Base-by-base conservation (phyloP, 768 basidiomycete genomes). In the Tricholoma terreum region DNA sequence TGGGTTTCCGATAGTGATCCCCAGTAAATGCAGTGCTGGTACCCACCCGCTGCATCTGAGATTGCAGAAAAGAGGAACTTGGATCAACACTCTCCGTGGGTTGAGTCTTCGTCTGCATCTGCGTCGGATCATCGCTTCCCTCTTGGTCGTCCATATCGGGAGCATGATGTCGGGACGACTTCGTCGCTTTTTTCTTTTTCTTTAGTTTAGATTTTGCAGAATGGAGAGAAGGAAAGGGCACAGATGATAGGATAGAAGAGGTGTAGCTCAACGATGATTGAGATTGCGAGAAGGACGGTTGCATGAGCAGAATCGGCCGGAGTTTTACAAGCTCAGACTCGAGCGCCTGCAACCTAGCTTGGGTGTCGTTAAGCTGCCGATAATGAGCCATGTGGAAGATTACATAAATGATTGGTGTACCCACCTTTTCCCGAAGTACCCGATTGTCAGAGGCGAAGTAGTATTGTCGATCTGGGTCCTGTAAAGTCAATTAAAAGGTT, bases 261-360 rank as follows among this genome's bases (percentile, higher is more conserved):
- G 64, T 61, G 61, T 53, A 66, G 33, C 55, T 55, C 50, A 38
- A 56, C 52, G 57, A 60, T 42, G 51, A 61, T 57, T 68, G 57
- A 10, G 61, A 35, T 43, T 43, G 49, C 42, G 60, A 52, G 38
- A 73, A 62, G 19, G 71, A 74, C 17, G 86, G 82, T 49, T 86
- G 83, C 79, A 89, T 83, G 12, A 89, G 72, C 45, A 92, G 76
- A 34, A 90, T 69, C 0, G 90, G 90, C 48, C 84, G 83, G 31
- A 92, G 77, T 59, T 83, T 82, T 2, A 74, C 69, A 7, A 91
- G 74, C 65, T 92, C 89, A 10, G 77, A 64, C 71, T 91, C 89
- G 0, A 92, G 77, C 1, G 74, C 60, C 22, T 77, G 69, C 10
- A 86, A 69, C 36, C 86, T 81, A 5, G 67, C 63, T 60, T 86